These are phyloP conservation scores for Tilletia walkeri DNA, from an alignment of 1,284 basidiomycete genomes.

Conservation along the genomic window DNA sequence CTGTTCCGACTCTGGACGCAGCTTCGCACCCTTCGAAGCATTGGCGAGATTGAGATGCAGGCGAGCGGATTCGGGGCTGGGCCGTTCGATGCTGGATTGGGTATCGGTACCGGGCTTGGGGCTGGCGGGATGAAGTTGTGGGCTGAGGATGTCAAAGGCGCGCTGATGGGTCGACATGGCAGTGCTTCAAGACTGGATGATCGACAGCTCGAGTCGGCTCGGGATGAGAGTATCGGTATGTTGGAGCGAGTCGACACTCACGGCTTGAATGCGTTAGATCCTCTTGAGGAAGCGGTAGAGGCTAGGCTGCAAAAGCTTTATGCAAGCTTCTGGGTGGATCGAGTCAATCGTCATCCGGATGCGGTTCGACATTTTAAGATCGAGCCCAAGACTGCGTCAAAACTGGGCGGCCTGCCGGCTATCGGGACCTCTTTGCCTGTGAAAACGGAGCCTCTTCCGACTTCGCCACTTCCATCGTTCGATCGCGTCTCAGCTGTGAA, in stretches of 20 bases:
- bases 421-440: not conserved
- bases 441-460: not conserved
- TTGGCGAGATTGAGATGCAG: constrained; percentile 30
- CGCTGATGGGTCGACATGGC: not conserved
- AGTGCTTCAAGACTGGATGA: not conserved
- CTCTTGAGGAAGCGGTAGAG: not conserved
- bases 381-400: no score
- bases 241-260: not conserved
- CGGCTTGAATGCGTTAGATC: not conserved
- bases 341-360: not conserved
- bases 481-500: no score
- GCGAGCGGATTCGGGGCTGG: not conserved
- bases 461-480: no score
- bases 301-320: not conserved
- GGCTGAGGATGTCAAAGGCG: not conserved
- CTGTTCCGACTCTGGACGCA: constrained; percentile 47
- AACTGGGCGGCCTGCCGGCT: not conserved
- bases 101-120: not conserved
- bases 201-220: not conserved
- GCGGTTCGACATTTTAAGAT: no score
- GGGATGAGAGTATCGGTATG: not conserved
- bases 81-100: not conserved
- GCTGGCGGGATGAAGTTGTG: not conserved
- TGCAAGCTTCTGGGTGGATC: not conserved
- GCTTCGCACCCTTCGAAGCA: constrained; percentile 38